Conservation (phyloP, 208 protist species). For the Angomonas ambiguus region DNA sequence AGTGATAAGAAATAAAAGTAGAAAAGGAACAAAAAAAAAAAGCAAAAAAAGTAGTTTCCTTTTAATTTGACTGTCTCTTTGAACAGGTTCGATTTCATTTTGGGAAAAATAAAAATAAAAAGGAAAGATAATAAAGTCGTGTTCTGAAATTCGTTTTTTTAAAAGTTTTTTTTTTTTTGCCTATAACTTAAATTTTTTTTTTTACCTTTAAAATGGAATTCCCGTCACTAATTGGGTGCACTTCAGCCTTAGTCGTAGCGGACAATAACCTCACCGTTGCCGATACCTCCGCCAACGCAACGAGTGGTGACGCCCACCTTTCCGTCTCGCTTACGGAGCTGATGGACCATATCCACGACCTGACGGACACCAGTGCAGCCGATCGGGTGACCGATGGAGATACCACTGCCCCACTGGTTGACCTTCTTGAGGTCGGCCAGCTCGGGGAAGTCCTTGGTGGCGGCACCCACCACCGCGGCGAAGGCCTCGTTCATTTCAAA, state of each 20-base stretch:
- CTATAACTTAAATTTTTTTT: conserved; percentile 9
- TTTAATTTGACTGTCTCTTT: no score
- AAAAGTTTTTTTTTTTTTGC: conserved; percentile 8
- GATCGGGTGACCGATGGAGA: conserved; percentile 94
- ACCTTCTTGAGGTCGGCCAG: conserved; percentile 78
- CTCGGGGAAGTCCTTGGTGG: conserved; percentile 72
- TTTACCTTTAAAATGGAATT: not conserved
- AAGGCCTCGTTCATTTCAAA: conserved; percentile 98
- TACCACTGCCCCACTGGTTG: conserved; percentile 94
- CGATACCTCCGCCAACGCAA: conserved; percentile 96
- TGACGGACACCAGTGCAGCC: conserved; percentile 91
- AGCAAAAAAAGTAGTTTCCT: not conserved
- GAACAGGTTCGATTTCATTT: not conserved
- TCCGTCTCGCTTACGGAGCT: conserved; percentile 45
- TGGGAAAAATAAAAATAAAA: conserved; percentile 11
- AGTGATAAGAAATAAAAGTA: conserved; percentile 3
- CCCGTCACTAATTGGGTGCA: not conserved
- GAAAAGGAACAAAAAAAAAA: conserved; percentile 22
- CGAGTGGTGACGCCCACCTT: conserved; percentile 85
- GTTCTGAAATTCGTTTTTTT: conserved; percentile 2
- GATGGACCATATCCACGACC: conserved; percentile 74
- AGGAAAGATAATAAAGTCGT: not conserved
- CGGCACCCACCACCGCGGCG: conserved; percentile 89
- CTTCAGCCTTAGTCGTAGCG: conserved; percentile 38
- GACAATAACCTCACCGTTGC: conserved; percentile 83